Conservation (phyloP, 371 early-diverging fungal genomes). For the Circinella umbellata region DNA sequence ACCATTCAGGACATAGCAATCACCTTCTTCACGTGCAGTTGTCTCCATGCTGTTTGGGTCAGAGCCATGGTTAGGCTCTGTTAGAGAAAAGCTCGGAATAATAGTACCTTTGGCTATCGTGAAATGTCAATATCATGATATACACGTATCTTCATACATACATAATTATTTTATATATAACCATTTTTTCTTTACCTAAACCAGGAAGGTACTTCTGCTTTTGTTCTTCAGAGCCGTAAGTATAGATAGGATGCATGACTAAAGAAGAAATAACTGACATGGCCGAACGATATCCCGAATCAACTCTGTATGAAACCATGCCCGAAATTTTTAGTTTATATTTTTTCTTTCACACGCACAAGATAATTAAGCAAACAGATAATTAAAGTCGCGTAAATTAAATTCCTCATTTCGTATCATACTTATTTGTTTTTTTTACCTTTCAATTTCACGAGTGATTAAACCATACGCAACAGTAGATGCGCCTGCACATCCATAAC, state of each 20-base stretch:
- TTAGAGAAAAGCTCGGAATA: slow-evolving; percentile 94
- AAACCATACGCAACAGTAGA: slow-evolving; percentile 97
- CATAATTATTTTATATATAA: neutral
- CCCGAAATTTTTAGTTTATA: neutral
- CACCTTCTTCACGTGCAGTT: slow-evolving; percentile 77
- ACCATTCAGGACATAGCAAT: slow-evolving; percentile 85
- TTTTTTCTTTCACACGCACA: slow-evolving; percentile 1
- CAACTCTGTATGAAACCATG: slow-evolving; percentile 64
- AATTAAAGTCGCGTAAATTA: too few relatives aligned
- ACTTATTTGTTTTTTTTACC: slow-evolving; percentile 41
- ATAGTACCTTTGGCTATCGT: slow-evolving; percentile 83
- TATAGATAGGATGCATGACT: slow-evolving; percentile 97
- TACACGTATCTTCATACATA: neutral
- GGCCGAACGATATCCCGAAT: slow-evolving; percentile 96
- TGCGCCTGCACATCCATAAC: slow-evolving; percentile 96
- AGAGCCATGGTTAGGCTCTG: slow-evolving; percentile 98
- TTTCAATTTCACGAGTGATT: slow-evolving; percentile 95
- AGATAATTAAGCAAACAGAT: neutral
- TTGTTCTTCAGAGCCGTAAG: slow-evolving; percentile 92
- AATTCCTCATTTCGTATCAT: neutral
- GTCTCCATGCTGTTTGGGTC: slow-evolving; percentile 97
- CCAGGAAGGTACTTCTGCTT: slow-evolving; percentile 90
- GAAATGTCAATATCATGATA: neutral
- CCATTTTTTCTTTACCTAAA: slow-evolving; percentile 63
- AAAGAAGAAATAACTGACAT: slow-evolving; percentile 98